Evolutionary conservation across 2,329 filamentous ascomycete genomes (phyloP), one percentile per base, ranked within the genome.

Genomic region (Cladophialophora exuberans): DNA sequence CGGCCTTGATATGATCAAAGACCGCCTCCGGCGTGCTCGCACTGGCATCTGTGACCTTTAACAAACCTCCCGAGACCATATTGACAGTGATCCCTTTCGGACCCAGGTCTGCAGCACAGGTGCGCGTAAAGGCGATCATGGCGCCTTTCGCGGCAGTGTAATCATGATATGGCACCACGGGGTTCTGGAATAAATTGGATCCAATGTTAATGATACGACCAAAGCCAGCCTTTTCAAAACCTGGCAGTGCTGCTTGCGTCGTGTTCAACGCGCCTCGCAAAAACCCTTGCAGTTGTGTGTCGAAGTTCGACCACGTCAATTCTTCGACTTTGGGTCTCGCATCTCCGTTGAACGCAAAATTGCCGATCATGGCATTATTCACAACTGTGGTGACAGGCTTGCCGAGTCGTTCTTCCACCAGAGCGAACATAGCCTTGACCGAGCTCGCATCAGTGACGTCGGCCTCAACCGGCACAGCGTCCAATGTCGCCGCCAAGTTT

Each of bases 331-430:
- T 60, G 31, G 45, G 46, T 23, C 61, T 39, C 3, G 52, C 49
- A 17, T 62, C 59, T 23, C 61, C 61, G 36, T 63, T 63, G 59
- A 63, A 63, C 15, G 41, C 52, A 43, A 62, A 63, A n/a, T 47
- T 31, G 15, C 57, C 61, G 6, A 57, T 47, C 31, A 61, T 59
- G 33, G 60, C 59, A 51, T 63, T 63, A 49, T 60, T 61, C 17
- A 63, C 56, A 6, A 63, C 53, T 20, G 56, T 59, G 4, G 59
- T 55, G 33, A 63, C 59, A 11, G 61, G 59, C 10, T 31, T 36
- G 5, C 38, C 11, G 31, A 55, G 60, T 35, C 55, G 59, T 1
- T 25, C 11, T 30, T 58, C 30, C 1, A 57, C 54, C 10, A 43
- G 39, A 4, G 36, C 44, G 43, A 63, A 62, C 2, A 62, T 50